phyloP scores from a whole-genome alignment of 805 yeast genomes.

The Barnettozyma botsteinii region DNA sequence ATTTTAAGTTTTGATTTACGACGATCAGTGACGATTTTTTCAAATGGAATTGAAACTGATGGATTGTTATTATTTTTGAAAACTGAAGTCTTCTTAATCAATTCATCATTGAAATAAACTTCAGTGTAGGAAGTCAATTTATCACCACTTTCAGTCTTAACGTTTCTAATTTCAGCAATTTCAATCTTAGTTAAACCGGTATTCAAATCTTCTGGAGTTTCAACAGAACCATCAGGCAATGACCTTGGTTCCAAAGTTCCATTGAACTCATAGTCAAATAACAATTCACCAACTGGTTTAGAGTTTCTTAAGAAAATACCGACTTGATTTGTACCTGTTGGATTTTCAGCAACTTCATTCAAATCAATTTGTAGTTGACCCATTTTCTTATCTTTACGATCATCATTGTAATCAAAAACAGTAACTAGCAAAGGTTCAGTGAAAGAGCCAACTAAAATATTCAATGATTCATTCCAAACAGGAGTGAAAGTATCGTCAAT shows the following conservation, averaged over 20 bases:
- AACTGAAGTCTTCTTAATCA: slow-evolving; percentile 50
- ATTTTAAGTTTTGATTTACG: slow-evolving; percentile 64
- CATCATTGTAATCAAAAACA: slow-evolving; percentile 71
- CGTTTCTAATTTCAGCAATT: slow-evolving; percentile 53
- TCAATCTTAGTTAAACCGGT: slow-evolving; percentile 84
- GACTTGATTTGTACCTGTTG: slow-evolving; percentile 41
- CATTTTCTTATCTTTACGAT: slow-evolving; percentile 70
- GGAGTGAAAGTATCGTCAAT: slow-evolving; percentile 67
- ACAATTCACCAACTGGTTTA: slow-evolving; percentile 71
- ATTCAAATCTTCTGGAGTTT: slow-evolving; percentile 86
- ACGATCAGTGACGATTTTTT: slow-evolving; percentile 67
- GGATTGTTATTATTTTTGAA: slow-evolving; percentile 62
- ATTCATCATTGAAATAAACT: slow-evolving; percentile 56
- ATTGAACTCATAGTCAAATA: slow-evolving; percentile 65
- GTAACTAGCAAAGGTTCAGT: slow-evolving; percentile 77
- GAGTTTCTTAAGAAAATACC: slow-evolving; percentile 72
- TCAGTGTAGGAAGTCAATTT: slow-evolving; percentile 66
- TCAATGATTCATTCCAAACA: slow-evolving; percentile 75
- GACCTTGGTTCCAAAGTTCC: slow-evolving; percentile 60
- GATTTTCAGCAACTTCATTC: slow-evolving; percentile 53
- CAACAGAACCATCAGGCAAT: slow-evolving; percentile 72
- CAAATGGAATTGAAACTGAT: slow-evolving; percentile 55
- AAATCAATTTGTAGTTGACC: slow-evolving; percentile 75
- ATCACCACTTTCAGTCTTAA: slow-evolving; percentile 31
- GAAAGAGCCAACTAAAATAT: slow-evolving; percentile 63